Evolutionary conservation across 495 filamentous ascomycete species (phyloP).

Genomic region (Talaromyces liani): DNA sequence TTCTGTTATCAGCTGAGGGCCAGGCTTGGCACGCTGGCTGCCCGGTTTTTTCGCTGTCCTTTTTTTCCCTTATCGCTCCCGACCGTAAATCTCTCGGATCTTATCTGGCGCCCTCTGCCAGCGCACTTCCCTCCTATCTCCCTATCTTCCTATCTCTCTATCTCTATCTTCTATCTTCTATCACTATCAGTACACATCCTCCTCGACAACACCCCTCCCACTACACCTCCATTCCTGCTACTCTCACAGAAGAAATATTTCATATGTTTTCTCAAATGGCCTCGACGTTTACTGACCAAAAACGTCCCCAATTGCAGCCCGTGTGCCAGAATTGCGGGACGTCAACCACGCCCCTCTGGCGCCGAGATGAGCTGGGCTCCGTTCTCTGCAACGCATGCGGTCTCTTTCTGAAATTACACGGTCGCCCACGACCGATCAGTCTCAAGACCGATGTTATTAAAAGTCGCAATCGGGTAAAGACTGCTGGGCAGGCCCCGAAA

Average conservation of each 20-base stretch:
- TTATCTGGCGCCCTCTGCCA: conserved; percentile 31
- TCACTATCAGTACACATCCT: background rate
- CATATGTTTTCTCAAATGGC: conserved; percentile 39
- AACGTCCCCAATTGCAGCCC: conserved; percentile 66
- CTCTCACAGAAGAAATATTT: conserved; percentile 5
- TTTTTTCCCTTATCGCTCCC: conserved; percentile 9
- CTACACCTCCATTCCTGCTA: background rate
- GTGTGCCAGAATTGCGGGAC: conserved; percentile 96
- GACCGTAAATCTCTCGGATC: conserved; percentile 35
- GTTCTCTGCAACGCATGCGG: conserved; percentile 99
- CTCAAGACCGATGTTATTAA: conserved; percentile 99
- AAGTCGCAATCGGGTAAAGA: conserved; percentile 96
- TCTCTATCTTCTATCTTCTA: conserved; percentile 14
- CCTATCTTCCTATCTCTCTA: conserved; percentile 20
- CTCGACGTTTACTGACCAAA: conserved; percentile 47
- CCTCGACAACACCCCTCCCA: background rate
- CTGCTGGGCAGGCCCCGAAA: conserved; percentile 72
- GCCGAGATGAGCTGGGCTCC: conserved; percentile 88
- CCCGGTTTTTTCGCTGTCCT: conserved; percentile 10
- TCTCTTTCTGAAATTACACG: conserved; percentile 93
- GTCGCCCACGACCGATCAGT: conserved; percentile 83
- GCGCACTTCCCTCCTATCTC: conserved; percentile 13
- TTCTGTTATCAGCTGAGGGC: conserved; percentile 11
- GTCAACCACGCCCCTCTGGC: conserved; percentile 93
- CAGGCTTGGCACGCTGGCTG: conserved; percentile 2